Evolutionary conservation across 768 basidiomycete genomes (phyloP), one percentile per base, ranked within the genome.

Genomic region (Boletus eberwhitei): DNA sequence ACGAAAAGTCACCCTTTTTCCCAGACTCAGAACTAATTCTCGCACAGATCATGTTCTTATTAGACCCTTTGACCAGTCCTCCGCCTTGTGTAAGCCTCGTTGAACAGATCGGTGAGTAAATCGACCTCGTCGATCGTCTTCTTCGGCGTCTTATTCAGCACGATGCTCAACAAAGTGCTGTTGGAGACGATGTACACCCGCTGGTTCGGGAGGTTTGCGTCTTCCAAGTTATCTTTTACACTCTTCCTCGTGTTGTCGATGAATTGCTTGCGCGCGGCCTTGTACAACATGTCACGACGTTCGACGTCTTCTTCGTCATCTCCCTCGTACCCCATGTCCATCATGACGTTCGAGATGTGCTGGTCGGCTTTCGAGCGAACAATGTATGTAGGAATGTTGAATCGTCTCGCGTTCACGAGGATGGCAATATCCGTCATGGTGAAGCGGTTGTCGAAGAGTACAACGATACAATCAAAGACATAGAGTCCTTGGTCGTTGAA

Each of bases 401-500:
- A 71, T 4, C 59, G 64, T 32, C 50, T 60, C 51, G 65, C 69
- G 50, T 69, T 71, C 8, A 53, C 50, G 32, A 74, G 65, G 50
- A 75, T 68, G 9, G 70, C 69, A 7, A 68, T 52, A 16, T 72
- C 73, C 7, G 72, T 71, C 59, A 58, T 61, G 0, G 71, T 71
- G 53, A 74, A 71, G 0, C 73, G 67, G 49, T 68, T 67, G 56
- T 67, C 65, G 35, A 73, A 65, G 26, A 73, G 47, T 3, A 74
- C 60, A 32, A 73, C 31, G 48, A 73, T 64, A n/a, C 60, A 67
- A 48, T 74, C 73, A 32, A 74, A 73, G 42, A 71, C 63, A 26
- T 69, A 74, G 17, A 74, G 69, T 1, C 72, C 72, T 37, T 73
- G 68, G 3, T 60, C 44, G 19, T 73, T 72, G 61, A 74, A 74